These are phyloP conservation scores for Echites panduratus DNA, from an alignment of 257 asterid genomes.

Conservation along the genomic window DNA sequence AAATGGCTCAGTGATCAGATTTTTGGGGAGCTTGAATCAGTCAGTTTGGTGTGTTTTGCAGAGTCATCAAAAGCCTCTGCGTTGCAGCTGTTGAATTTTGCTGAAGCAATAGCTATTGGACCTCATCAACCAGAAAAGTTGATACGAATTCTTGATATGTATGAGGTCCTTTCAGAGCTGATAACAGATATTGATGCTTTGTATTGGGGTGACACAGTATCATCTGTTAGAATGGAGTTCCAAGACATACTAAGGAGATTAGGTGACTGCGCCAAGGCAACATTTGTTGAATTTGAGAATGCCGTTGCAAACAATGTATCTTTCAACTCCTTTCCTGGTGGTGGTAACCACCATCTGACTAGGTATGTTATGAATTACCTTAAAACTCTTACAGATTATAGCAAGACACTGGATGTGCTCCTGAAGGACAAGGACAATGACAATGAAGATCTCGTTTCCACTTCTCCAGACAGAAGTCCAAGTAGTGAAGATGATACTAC, in stretches of 20 bases:
- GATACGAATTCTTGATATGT: slow-evolving; percentile 79
- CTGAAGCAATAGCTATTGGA: slow-evolving; percentile 77
- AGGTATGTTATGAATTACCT: slow-evolving; percentile 85
- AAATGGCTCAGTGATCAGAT: slow-evolving; percentile 74
- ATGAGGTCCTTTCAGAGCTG: slow-evolving; percentile 73
- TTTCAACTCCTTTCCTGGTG: slow-evolving; percentile 55
- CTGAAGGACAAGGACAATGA: slow-evolving; percentile 59
- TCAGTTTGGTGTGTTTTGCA: slow-evolving; percentile 43
- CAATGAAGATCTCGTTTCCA: slow-evolving; percentile 18
- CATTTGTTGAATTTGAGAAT: slow-evolving; percentile 73
- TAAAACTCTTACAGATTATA: slow-evolving; percentile 58
- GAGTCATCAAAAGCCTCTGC: slow-evolving; percentile 70
- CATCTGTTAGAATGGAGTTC: slow-evolving; percentile 48
- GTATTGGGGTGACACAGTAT: slow-evolving; percentile 48
- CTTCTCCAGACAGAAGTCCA: slow-evolving; percentile 48
- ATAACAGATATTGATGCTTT: slow-evolving; percentile 46
- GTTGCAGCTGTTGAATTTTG: slow-evolving; percentile 66
- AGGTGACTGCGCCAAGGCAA: slow-evolving; percentile 66
- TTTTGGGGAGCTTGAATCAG: slow-evolving; percentile 58
- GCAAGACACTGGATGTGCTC: slow-evolving; percentile 52
- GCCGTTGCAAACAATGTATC: slow-evolving; percentile 65
- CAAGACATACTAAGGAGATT: slow-evolving; percentile 48
- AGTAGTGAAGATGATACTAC: slow-evolving; percentile 41
- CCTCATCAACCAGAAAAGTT: slow-evolving; percentile 82
- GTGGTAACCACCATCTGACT: slow-evolving; percentile 81